A percentile compares a stretch with the other conserved stretches of the same genome.
Conservation (phyloP, 192 early-diverging fungal genomes). For the Backusella mclennaniae region DNA sequence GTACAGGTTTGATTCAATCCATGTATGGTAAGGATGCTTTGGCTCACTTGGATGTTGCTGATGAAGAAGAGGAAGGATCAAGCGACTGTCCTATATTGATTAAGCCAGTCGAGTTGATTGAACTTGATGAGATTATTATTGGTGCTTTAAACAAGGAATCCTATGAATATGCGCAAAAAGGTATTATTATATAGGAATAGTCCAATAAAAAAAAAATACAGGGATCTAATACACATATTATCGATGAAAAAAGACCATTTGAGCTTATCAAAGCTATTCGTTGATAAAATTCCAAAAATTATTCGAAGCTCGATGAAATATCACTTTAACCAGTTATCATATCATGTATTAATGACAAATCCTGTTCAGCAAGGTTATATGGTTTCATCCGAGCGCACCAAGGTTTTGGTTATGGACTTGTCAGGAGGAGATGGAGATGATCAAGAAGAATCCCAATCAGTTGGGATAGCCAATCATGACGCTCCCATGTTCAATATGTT, state of each 20-base stretch:
- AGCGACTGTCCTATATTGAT: slow-evolving; percentile 19
- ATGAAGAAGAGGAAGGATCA: slow-evolving; percentile 18
- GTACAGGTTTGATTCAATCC: slow-evolving; percentile 15
- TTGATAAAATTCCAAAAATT: slow-evolving; percentile 30
- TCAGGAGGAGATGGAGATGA: neutral
- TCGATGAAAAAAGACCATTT: slow-evolving; percentile 16
- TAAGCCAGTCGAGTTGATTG: slow-evolving; percentile 44
- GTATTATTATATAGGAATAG: slow-evolving; percentile 28
- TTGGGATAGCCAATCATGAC: neutral
- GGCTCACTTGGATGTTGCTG: slow-evolving; percentile 16
- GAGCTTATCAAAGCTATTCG: neutral
- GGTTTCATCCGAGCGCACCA: slow-evolving; percentile 40
- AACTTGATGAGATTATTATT: slow-evolving; percentile 61
- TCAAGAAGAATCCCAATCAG: neutral
- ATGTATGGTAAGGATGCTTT: slow-evolving; percentile 28
- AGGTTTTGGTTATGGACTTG: slow-evolving; percentile 48
- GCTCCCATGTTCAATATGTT: neutral
- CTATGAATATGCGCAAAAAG: slow-evolving; percentile 44
- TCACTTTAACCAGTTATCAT: slow-evolving; percentile 24
- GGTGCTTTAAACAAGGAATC: slow-evolving; percentile 53
- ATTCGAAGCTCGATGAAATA: slow-evolving; percentile 40
- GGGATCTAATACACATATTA: slow-evolving; percentile 30
- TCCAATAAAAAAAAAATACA: slow-evolving; percentile 22
- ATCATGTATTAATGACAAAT: slow-evolving; percentile 56
- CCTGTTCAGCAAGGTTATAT: slow-evolving; percentile 69